These are phyloP conservation scores for Ophiorrhiza pumila DNA, from an alignment of 257 asterid species.

Conservation along the genomic window DNA sequence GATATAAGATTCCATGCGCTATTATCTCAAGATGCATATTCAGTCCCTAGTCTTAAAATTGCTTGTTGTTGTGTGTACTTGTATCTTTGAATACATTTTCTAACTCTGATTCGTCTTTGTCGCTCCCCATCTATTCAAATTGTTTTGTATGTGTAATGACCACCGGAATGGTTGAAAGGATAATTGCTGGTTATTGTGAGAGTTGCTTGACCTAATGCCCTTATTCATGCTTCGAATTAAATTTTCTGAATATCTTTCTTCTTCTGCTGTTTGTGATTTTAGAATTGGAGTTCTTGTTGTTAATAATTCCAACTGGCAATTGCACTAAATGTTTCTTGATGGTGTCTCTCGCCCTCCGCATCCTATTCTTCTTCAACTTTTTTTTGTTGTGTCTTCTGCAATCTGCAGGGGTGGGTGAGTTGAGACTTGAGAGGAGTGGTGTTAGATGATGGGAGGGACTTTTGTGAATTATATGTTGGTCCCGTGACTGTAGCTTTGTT, in stretches of 20 bases:
- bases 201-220: neutral
- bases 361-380: neutral
- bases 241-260: neutral
- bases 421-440: neutral
- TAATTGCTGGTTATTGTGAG: neutral
- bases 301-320: neutral
- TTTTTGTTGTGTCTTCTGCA: no score
- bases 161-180: neutral
- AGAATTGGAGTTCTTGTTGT: neutral
- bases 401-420: no score
- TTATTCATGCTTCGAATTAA: neutral
- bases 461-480: neutral
- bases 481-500: slow-evolving; percentile 1
- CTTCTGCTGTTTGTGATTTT: neutral
- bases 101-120: neutral
- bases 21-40: neutral
- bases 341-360: neutral
- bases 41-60: neutral
- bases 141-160: neutral
- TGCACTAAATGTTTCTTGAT: neutral
- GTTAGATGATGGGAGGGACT: neutral
- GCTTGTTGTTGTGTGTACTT: neutral
- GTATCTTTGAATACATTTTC: neutral
- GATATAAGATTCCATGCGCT: neutral
- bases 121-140: neutral